These are phyloP conservation scores for Berkeleyomyces basicola DNA, from an alignment of 2,329 filamentous ascomycete species.

Conservation along the genomic window DNA sequence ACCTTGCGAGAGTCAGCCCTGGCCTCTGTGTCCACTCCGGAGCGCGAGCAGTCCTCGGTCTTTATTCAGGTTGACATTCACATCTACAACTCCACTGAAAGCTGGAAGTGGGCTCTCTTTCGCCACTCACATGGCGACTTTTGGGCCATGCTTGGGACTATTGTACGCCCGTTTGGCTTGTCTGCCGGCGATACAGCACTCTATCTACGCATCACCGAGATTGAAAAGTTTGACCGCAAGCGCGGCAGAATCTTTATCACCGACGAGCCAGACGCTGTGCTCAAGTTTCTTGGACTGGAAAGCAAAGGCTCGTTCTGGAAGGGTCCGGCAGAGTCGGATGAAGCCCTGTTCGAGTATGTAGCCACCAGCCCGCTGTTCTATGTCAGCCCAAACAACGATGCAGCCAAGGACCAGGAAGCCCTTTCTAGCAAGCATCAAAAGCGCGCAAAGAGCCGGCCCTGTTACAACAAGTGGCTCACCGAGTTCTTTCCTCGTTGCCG, in stretches of 20 bases:
- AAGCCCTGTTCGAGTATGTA: constrained; percentile 6
- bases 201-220: constrained; percentile 48
- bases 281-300: constrained; percentile 48
- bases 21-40: neutral
- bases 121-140: constrained; percentile 56
- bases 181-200: constrained; percentile 47
- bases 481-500: constrained; percentile 43
- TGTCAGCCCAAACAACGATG: constrained; percentile 17
- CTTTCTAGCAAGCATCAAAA: constrained; percentile 39
- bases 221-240: constrained; percentile 42
- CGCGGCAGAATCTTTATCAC: constrained; percentile 44
- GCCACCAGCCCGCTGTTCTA: constrained; percentile 34
- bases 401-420: constrained; percentile 20
- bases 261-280: constrained; percentile 33
- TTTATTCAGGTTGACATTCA: constrained; percentile 53
- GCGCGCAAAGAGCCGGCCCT: constrained; percentile 35
- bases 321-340: constrained; percentile 34
- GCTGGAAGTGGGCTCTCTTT: constrained; percentile 48
- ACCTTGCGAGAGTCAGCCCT: neutral
- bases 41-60: neutral
- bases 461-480: constrained; percentile 44
- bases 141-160: constrained; percentile 47
- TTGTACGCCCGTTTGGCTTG: constrained; percentile 48
- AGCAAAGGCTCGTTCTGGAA: constrained; percentile 28
- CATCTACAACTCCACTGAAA: constrained; percentile 27